Evolutionary conservation across 345 rosid species (phyloP).

Genomic region (Lumnitzera racemosa): DNA sequence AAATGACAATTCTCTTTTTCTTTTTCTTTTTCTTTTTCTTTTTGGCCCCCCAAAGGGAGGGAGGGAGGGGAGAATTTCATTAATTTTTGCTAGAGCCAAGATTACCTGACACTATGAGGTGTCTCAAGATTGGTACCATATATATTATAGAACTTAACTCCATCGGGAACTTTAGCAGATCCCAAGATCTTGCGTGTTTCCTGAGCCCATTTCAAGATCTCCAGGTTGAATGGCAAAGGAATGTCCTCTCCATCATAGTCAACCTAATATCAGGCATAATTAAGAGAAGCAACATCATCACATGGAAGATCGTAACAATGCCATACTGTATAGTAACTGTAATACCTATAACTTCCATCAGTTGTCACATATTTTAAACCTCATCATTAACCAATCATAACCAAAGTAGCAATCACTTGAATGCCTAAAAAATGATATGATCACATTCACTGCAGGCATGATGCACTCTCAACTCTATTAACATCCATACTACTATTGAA

Average conservation of each 20-base stretch:
- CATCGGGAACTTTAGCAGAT: constrained; percentile 63
- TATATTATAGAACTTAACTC: constrained; percentile 89
- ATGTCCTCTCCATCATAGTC: constrained; percentile 51
- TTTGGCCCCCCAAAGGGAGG: too few species aligned
- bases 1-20: neutral
- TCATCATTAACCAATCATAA: too few species aligned
- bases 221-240: constrained; percentile 76
- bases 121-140: constrained; percentile 81
- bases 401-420: too few species aligned
- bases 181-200: constrained; percentile 49
- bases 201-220: constrained; percentile 80
- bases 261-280: constrained; percentile 30
- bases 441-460: too few species aligned
- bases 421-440: too few species aligned
- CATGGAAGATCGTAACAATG: neutral
- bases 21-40: too few species aligned
- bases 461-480: too few species aligned
- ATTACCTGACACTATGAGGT: constrained; percentile 89
- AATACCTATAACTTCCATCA: too few species aligned
- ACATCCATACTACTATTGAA: too few species aligned
- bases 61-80: too few species aligned
- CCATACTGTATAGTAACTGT: neutral
- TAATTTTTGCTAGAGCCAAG: constrained; percentile 3
- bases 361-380: too few species aligned
- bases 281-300: neutral